Evolutionary conservation across 441 rosid species (phyloP).

Genomic region (Erysimum pusillum): DNA sequence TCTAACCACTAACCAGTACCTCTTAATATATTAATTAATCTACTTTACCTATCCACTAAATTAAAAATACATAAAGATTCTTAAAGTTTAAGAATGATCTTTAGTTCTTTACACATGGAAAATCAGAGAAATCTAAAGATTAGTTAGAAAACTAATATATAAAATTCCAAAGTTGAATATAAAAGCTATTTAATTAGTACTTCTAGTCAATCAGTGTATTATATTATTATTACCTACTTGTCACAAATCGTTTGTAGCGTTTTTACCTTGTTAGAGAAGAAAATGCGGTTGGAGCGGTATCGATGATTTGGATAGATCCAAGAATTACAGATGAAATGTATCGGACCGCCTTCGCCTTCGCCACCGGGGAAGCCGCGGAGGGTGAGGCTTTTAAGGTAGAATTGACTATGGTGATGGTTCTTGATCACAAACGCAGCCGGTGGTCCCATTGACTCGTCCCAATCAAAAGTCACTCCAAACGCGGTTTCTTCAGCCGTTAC

Average conservation of each 20-base stretch:
- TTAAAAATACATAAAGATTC: background rate
- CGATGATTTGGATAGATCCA: conserved; percentile 86
- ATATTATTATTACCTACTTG: conserved; percentile 19
- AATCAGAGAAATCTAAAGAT: conserved; percentile 15
- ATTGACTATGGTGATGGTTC: conserved; percentile 75
- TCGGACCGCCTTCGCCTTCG: conserved; percentile 51
- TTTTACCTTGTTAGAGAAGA: conserved; percentile 90
- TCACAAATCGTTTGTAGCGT: conserved; percentile 3
- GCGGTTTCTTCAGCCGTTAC: conserved; percentile 64
- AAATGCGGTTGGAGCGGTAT: conserved; percentile 73
- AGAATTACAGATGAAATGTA: conserved; percentile 84
- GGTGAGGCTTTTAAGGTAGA: conserved; percentile 71
- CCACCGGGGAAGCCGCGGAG: conserved; percentile 62
- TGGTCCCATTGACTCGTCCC: conserved; percentile 70
- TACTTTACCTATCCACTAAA: background rate
- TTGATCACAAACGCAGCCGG: conserved; percentile 75
- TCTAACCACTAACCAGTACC: conserved; percentile 3
- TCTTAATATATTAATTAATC: background rate
- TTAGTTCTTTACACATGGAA: conserved; percentile 41
- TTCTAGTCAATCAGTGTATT: background rate
- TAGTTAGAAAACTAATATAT: conserved; percentile 3
- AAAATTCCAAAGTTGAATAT: background rate
- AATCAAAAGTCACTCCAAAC: conserved; percentile 63
- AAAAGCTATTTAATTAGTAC: background rate
- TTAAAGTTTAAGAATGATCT: conserved; percentile 28